Evolutionary conservation across 2,329 filamentous ascomycete genomes (phyloP).

Genomic region (Ophiosphaerella korrae): DNA sequence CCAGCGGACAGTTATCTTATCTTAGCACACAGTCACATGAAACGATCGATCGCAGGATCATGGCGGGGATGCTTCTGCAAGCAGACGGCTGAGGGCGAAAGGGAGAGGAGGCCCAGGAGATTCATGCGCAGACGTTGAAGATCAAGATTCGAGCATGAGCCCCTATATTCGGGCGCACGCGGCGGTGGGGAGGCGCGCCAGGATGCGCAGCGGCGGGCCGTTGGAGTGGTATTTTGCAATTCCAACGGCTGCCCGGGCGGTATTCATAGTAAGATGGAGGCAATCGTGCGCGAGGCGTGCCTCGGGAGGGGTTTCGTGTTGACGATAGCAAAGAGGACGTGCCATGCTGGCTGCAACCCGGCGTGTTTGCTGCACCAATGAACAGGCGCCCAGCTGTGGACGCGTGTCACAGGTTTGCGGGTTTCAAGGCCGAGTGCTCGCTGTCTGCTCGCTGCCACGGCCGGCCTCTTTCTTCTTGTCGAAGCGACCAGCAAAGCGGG

Average conservation of each 20-base stretch:
- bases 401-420: neutral
- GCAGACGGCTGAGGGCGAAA: slow-evolving; percentile 4
- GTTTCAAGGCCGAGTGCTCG: too few relatives aligned
- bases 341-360: slow-evolving; percentile 8
- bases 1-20: slow-evolving; percentile 2
- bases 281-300: neutral
- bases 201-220: too few relatives aligned
- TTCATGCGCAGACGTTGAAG: slow-evolving; percentile 15
- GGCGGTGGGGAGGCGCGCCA: neutral
- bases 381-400: neutral
- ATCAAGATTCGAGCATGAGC: slow-evolving; percentile 13
- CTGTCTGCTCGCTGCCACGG: too few relatives aligned
- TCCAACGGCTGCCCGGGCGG: too few relatives aligned
- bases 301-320: slow-evolving; percentile 9
- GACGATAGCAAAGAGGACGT: neutral
- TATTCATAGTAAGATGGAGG: too few relatives aligned
- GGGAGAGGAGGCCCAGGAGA: slow-evolving; percentile 8
- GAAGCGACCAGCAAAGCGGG: too few relatives aligned
- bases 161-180: slow-evolving; percentile 11
- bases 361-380: slow-evolving; percentile 4
- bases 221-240: too few relatives aligned
- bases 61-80: slow-evolving; percentile 10
- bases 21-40: slow-evolving; percentile 3
- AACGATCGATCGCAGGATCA: slow-evolving; percentile 9
- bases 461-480: too few relatives aligned